Conservation (phyloP, 2,329 filamentous ascomycete species). For the Rhinocladiella mackenziei region DNA sequence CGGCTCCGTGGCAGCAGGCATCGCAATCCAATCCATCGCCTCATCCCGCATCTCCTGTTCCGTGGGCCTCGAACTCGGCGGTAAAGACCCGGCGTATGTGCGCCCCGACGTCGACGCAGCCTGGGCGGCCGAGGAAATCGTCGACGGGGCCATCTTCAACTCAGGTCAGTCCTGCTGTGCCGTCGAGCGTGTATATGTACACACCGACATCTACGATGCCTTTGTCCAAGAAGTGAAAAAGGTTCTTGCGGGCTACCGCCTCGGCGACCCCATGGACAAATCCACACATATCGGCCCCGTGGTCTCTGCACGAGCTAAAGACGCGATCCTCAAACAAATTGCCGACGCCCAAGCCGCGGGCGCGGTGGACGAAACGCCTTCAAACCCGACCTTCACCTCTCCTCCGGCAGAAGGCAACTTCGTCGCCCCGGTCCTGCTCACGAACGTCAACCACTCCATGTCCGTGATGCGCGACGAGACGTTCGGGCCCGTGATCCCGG, state of each 20-base stretch:
- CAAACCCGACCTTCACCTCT: conserved; percentile 70
- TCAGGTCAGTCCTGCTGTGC: conserved; percentile 97
- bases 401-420: conserved; percentile 75
- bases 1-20: conserved; percentile 80
- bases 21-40: conserved; percentile 80
- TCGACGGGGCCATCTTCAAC: conserved; percentile 95
- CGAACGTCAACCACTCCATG: conserved; percentile 77
- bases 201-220: conserved; percentile 74
- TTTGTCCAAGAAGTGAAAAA: conserved; percentile 77
- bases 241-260: conserved; percentile 73
- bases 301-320: conserved; percentile 72
- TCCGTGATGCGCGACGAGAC: conserved; percentile 89
- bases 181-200: conserved; percentile 86
- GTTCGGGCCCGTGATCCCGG: conserved; percentile 86
- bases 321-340: conserved; percentile 73
- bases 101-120: conserved; percentile 78
- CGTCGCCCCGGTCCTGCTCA: conserved; percentile 78
- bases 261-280: conserved; percentile 81
- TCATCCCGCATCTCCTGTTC: conserved; percentile 60
- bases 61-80: conserved; percentile 86
- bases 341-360: conserved; percentile 78
- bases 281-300: conserved; percentile 83
- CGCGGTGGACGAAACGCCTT: conserved; percentile 77
- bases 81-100: conserved; percentile 91
- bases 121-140: conserved; percentile 91